A percentile compares a stretch with the other conserved stretches of the same genome.
Conservation (phyloP, 257 asterid species). For the Thymus quinquecostatus region DNA sequence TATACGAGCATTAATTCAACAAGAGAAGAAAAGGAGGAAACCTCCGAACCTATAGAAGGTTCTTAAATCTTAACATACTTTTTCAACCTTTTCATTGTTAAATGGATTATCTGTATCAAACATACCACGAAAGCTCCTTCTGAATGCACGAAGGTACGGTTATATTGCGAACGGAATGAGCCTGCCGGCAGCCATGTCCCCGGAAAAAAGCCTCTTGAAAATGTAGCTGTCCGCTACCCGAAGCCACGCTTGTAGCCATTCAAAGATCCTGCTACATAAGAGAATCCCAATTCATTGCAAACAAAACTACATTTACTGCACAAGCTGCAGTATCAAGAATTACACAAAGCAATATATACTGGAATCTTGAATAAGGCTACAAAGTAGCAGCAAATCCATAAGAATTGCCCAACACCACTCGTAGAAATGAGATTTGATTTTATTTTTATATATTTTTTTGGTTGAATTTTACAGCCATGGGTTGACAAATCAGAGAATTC, state of each 20-base stretch:
- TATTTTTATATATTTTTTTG: not conserved
- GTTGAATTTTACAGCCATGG: conserved; percentile 4
- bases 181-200: conserved; percentile 51
- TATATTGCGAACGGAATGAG: conserved; percentile 42
- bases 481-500: not conserved
- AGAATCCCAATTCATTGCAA: not conserved
- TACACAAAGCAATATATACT: not conserved
- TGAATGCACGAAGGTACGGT: conserved; percentile 48
- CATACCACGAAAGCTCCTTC: conserved; percentile 69
- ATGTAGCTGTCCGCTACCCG: conserved; percentile 56
- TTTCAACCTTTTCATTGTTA: not conserved
- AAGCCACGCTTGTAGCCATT: conserved; percentile 77
- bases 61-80: not conserved
- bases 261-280: conserved; percentile 38
- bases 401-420: not conserved
- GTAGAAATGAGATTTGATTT: not conserved
- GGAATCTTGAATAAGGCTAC: not conserved
- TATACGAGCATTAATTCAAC: not conserved
- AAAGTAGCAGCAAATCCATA: not conserved
- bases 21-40: not conserved
- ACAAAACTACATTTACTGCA: not conserved
- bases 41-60: not conserved
- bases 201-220: conserved; percentile 45
- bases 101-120: conserved; percentile 4
- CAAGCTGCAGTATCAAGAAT: not conserved